Base-by-base conservation (phyloP, 345 rosid species). In the Anacardium occidentale region DNA sequence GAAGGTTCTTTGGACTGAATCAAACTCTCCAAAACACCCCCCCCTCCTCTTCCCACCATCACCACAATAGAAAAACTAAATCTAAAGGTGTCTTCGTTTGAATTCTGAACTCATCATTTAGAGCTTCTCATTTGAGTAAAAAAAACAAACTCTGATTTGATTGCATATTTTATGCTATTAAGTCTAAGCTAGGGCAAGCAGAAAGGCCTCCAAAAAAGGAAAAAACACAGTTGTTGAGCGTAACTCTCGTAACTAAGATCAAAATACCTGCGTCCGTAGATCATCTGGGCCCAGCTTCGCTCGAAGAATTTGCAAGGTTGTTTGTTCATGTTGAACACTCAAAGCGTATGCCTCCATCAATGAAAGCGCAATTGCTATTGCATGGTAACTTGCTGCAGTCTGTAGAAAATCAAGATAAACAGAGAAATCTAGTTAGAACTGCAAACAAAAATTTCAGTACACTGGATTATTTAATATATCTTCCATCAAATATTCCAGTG, bases 381-480 rank as follows among this genome's bases (percentile, higher is more conserved):
- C 99, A 86, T 95, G 99, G 85, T 95, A 95, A 81, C 98, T 95
- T 77, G 99, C 99, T 66, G 99, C 99, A 57, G 99, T 95, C 99
- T 95, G 89, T 45, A 64, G 55, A 77, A 53, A 70, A 82, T 69
- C 29, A 61, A 69, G 17, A 74, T 29, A 73, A 68, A 45, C 60
- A 77, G 55, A 66, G 56, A 53, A 78, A 67, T 48, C 50, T 20
- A 32, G 25, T 75, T 52, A 70, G 59, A 58, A 21, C 48, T 13
- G 20, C 44, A 18, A 55, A 70, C 57, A 24, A 50, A 42, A 58
- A 24, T 66, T 53, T 17, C 61, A 66, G 25, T 55, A 40, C 65
- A 72, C 50, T 58, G 21, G 37, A 21, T 40, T 53, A 37, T 21
- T 52, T 1, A 37, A 56, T n/a, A 32, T 66, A 37, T 8, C 15